Percentiles rank a stretch among this genome's conserved stretches.
Conservation (phyloP, 2,329 filamentous ascomycete genomes). For the Neoscytalidium dimidiatum region DNA sequence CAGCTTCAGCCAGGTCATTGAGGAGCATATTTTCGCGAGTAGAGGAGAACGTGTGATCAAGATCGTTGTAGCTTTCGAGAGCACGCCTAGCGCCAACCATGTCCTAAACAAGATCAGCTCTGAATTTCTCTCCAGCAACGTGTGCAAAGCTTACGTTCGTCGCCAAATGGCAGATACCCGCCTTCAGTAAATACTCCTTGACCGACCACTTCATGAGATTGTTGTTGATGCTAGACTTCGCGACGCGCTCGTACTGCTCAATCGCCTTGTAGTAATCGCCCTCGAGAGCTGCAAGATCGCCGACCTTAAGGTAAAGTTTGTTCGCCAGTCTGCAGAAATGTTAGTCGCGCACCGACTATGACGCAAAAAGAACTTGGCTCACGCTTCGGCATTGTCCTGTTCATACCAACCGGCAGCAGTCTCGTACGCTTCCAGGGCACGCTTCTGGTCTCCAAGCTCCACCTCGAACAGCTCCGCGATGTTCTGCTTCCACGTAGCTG, state of each 20-base stretch:
- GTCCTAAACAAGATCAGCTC: conserved; percentile 51
- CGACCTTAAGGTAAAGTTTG: conserved; percentile 90
- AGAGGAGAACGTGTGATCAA: conserved; percentile 61
- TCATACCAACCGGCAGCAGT: conserved; percentile 83
- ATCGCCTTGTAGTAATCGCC: conserved; percentile 77
- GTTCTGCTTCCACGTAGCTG: conserved; percentile 83
- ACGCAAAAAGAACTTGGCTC: conserved; percentile 41
- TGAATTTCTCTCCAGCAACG: background rate
- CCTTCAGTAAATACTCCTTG: conserved; percentile 94
- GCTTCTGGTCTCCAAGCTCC: conserved; percentile 73
- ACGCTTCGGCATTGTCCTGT: conserved; percentile 80
- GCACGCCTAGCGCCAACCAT: conserved; percentile 77
- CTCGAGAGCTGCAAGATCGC: conserved; percentile 80
- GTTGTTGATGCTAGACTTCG: conserved; percentile 76
- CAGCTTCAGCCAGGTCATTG: conserved; percentile 70
- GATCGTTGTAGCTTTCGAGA: conserved; percentile 77
- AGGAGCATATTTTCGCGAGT: conserved; percentile 83
- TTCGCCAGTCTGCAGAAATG: conserved; percentile 70
- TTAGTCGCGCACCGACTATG: background rate
- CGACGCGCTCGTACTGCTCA: conserved; percentile 74
- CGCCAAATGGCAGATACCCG: conserved; percentile 84
- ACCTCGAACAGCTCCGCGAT: conserved; percentile 84
- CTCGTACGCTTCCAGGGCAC: conserved; percentile 77
- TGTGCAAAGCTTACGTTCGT: conserved; percentile 45
- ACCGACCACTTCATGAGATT: conserved; percentile 92